A percentile compares a stretch with the other conserved stretches of the same genome.
These are phyloP conservation scores for Pseudocercospora ulei DNA, from an alignment of 2,329 filamentous ascomycete species.

Conservation along the genomic window DNA sequence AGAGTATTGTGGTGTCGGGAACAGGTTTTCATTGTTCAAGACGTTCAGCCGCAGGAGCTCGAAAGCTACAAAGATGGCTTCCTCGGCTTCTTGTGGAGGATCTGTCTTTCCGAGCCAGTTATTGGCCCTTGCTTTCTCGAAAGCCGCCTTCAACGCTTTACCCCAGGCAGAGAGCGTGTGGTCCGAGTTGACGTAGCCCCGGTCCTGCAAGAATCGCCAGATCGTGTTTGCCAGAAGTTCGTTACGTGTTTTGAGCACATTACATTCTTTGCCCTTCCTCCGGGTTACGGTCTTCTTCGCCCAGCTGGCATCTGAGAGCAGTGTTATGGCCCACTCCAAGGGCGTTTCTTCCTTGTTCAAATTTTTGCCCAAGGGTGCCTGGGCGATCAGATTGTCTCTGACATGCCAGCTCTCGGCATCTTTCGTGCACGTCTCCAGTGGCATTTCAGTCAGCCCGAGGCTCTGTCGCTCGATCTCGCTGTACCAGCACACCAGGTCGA, in stretches of 20 bases:
- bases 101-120: constrained; percentile 47
- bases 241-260: constrained; percentile 50
- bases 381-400: constrained; percentile 35
- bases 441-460: constrained; percentile 26
- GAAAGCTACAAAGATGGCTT: constrained; percentile 70
- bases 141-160: constrained; percentile 57
- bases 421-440: constrained; percentile 17
- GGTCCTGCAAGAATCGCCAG: constrained; percentile 82
- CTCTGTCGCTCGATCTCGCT: constrained; percentile 55
- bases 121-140: constrained; percentile 25
- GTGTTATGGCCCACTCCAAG: constrained; percentile 46
- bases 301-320: constrained; percentile 61
- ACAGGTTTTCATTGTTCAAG: constrained; percentile 61
- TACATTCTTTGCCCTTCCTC: constrained; percentile 31
- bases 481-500: constrained; percentile 76
- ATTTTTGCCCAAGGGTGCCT: constrained; percentile 15
- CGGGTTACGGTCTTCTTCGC: constrained; percentile 57
- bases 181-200: constrained; percentile 69
- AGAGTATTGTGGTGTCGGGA: constrained; percentile 43
- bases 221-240: constrained; percentile 66
- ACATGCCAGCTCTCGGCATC: constrained; percentile 60
- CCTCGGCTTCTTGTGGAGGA: constrained; percentile 51
- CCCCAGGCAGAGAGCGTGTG: constrained; percentile 82
- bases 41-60: constrained; percentile 74
- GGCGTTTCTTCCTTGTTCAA: constrained; percentile 22